A percentile compares a stretch with the other conserved stretches of the same genome.
These are phyloP conservation scores for Leccinum angustisporum DNA, from an alignment of 1,284 basidiomycete genomes.

Conservation along the genomic window DNA sequence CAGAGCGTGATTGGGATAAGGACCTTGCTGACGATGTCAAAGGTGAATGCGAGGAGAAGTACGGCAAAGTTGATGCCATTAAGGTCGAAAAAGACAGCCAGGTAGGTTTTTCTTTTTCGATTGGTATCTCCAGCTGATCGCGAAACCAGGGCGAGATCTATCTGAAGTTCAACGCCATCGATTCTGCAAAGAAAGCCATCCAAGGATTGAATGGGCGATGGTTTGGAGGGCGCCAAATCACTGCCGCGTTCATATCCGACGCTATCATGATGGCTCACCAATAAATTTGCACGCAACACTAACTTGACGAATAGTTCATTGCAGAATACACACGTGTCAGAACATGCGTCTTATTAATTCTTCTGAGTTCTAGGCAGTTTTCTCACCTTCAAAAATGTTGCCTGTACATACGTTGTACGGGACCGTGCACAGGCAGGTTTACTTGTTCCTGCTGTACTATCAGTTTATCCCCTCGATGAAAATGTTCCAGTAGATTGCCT, in stretches of 20 bases:
- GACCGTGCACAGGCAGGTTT: constrained; percentile 37
- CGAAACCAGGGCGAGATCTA: constrained; percentile 91
- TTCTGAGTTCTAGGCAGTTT: constrained; percentile 35
- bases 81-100: constrained; percentile 93
- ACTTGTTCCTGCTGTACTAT: constrained; percentile 32
- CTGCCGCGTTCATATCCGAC: constrained; percentile 85
- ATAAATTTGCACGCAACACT: constrained; percentile 38
- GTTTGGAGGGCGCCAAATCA: constrained; percentile 90
- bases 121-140: neutral
- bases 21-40: constrained; percentile 97
- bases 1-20: constrained; percentile 93
- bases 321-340: constrained; percentile 26
- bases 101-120: constrained; percentile 44
- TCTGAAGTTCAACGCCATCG: constrained; percentile 83
- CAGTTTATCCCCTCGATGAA: constrained; percentile 30
- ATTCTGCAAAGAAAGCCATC: constrained; percentile 80
- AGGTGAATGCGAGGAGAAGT: constrained; percentile 89
- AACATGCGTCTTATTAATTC: constrained; percentile 29
- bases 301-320: constrained; percentile 31
- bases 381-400: constrained; percentile 31
- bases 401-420: constrained; percentile 36
- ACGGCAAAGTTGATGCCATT: constrained; percentile 84
- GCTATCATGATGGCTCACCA: constrained; percentile 91
- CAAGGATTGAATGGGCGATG: constrained; percentile 92
- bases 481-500: constrained; percentile 34